Evolutionary conservation across 2,329 filamentous ascomycete genomes (phyloP).

Genomic region (Sclerotinia trifoliorum): DNA sequence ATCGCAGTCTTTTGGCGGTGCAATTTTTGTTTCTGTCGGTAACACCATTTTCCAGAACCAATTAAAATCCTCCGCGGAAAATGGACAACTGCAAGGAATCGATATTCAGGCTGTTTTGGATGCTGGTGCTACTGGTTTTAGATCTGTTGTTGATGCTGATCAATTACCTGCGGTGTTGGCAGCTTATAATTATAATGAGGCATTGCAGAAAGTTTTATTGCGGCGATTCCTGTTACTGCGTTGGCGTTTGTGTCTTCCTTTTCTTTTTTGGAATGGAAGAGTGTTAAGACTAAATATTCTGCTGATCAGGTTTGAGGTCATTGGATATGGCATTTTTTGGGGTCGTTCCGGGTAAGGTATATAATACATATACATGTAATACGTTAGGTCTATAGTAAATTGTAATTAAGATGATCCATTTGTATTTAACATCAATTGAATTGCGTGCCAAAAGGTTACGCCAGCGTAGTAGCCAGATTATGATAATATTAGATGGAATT

Average conservation of each 20-base stretch:
- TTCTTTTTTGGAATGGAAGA: slow-evolving; percentile 53
- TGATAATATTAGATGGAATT: no score
- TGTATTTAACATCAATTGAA: background rate
- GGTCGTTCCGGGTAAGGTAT: background rate
- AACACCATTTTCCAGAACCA: slow-evolving; percentile 45
- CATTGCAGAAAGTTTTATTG: slow-evolving; percentile 52
- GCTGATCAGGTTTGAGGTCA: background rate
- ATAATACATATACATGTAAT: background rate
- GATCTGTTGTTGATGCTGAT: slow-evolving; percentile 44
- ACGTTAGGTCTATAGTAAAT: background rate
- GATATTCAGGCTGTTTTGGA: slow-evolving; percentile 34
- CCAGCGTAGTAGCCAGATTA: background rate
- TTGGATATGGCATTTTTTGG: background rate
- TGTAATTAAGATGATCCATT: background rate
- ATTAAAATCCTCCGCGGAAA: slow-evolving; percentile 13
- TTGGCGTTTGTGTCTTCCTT: slow-evolving; percentile 50
- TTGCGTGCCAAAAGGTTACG: background rate
- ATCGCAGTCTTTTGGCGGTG: slow-evolving; percentile 47
- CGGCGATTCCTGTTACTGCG: slow-evolving; percentile 49
- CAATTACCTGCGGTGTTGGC: slow-evolving; percentile 47
- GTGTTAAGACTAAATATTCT: slow-evolving; percentile 24
- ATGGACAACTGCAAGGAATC: slow-evolving; percentile 29
- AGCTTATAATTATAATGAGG: slow-evolving; percentile 59
- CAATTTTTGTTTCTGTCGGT: slow-evolving; percentile 48
- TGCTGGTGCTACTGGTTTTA: slow-evolving; percentile 47